phyloP scores from a whole-genome alignment of 257 asterid genomes.

The Paulownia fortunei region DNA sequence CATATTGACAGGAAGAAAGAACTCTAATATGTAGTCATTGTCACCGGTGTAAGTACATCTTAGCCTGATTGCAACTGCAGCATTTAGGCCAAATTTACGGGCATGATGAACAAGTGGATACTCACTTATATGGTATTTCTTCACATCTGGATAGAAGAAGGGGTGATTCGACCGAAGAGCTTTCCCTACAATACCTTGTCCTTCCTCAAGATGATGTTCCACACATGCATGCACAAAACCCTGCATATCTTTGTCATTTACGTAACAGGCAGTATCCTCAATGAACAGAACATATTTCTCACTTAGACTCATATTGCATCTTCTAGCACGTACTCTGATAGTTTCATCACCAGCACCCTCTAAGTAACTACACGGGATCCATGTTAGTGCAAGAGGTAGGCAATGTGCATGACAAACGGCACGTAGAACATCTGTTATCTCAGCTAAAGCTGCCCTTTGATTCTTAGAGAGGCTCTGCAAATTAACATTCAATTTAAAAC shows the following conservation, averaged over 20 bases:
- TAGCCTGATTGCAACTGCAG: slow-evolving; percentile 78
- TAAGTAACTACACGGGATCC: slow-evolving; percentile 64
- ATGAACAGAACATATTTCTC: slow-evolving; percentile 55
- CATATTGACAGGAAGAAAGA: slow-evolving; percentile 75
- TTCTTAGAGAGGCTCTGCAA: slow-evolving; percentile 61
- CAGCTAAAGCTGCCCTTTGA: slow-evolving; percentile 67
- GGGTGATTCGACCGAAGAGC: slow-evolving; percentile 77
- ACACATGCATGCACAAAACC: slow-evolving; percentile 72
- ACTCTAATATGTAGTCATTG: slow-evolving; percentile 70
- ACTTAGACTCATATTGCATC: slow-evolving; percentile 15
- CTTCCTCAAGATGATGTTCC: slow-evolving; percentile 72
- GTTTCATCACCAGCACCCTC: slow-evolving; percentile 40
- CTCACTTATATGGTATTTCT: too few relatives aligned
- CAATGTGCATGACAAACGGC: slow-evolving; percentile 72
- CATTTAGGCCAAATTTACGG: slow-evolving; percentile 70
- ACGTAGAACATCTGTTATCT: slow-evolving; percentile 67
- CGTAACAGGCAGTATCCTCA: slow-evolving; percentile 66
- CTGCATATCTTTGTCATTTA: slow-evolving; percentile 57
- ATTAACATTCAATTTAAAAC: slow-evolving; percentile 10
- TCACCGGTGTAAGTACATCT: slow-evolving; percentile 65
- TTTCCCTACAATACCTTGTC: slow-evolving; percentile 82
- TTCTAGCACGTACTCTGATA: slow-evolving; percentile 31
- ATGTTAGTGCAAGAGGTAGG: slow-evolving; percentile 79
- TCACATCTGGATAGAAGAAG: slow-evolving; percentile 70
- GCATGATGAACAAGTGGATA: too few relatives aligned